Evolutionary conservation across 306 rosid genomes (phyloP), one percentile per base, ranked within the genome.

Genomic region (Dalbergia cochinchinensis): DNA sequence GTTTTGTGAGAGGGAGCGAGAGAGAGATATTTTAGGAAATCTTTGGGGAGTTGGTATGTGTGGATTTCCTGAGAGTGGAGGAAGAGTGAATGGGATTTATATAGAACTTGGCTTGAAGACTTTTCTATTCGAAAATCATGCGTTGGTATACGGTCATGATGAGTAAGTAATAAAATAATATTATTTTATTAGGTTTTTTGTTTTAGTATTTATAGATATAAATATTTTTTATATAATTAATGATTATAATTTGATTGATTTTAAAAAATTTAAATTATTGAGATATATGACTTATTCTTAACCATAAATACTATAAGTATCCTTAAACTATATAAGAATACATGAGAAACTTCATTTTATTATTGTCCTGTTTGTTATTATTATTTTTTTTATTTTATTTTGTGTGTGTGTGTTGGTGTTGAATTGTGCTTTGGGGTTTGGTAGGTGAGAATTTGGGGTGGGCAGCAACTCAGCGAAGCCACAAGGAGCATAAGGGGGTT

Each of bases 401-500:
- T 54, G 4, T 54, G 6, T 54, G 8, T 54, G 60, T n/a, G 60
- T n/a, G 20, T 57, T 34, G 42, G 45, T 34, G 20, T 62, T 62
- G 42, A 34, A 37, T 64, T 45, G 11, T 15, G 31, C 53, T 1
- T 65, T 18, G 53, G 44, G 0, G 70, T 62, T 67, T 71, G 91
- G 91, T 87, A 69, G 93, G 92, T 91, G 65, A 73, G 89, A 83
- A 39, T 61, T 65, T 60, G 86, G 70, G 62, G 62, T 45, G 59
- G 73, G 89, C 68, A 81, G 85, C 72, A 58, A 26, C 31, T 26
- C 3, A 26, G 31, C 31, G 31, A 2, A 34, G 72, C 65, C 89
- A 78, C 89, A 77, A 39, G 54, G 19, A 13, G 73, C 37, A 50
- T 15, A 6, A 33, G 82, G 58, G 87, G 81, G 90, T 89, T 89